phyloP scores from a whole-genome alignment of 768 basidiomycete species.

The Leucocoprinus sp. region DNA sequence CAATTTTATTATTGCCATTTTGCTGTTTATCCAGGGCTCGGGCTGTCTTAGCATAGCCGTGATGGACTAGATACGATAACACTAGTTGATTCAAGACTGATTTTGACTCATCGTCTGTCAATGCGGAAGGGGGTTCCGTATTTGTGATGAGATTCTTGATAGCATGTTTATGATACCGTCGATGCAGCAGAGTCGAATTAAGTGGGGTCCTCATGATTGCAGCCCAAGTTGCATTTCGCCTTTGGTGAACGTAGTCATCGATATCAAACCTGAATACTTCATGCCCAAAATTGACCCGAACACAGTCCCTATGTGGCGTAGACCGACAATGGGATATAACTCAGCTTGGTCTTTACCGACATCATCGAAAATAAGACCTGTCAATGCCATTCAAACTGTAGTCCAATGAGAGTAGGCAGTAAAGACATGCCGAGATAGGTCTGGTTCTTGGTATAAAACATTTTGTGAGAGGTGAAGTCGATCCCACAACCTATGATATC shows the following conservation, averaged over 20 bases:
- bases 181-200: constrained; percentile 27
- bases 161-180: constrained; percentile 17
- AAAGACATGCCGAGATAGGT: constrained; percentile 45
- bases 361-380: constrained; percentile 66
- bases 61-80: constrained; percentile 72
- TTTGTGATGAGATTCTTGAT: constrained; percentile 12
- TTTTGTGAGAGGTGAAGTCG: constrained; percentile 72
- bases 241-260: constrained; percentile 72
- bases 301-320: constrained; percentile 73
- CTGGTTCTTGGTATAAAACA: constrained; percentile 91
- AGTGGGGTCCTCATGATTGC: constrained; percentile 54
- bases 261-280: constrained; percentile 86
- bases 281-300: constrained; percentile 86
- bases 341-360: constrained; percentile 51
- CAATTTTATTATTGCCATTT: constrained; percentile 6
- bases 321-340: constrained; percentile 84
- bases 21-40: constrained; percentile 53
- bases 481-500: constrained; percentile 91
- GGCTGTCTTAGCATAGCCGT: constrained; percentile 72
- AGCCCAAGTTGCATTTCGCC: constrained; percentile 57
- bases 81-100: constrained; percentile 66
- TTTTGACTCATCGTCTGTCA: constrained; percentile 41
- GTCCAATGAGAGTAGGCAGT: not conserved
- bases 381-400: constrained; percentile 9
- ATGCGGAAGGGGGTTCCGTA: constrained; percentile 5